A percentile compares a stretch with the other conserved stretches of the same genome.
phyloP scores from a whole-genome alignment of 2,329 filamentous ascomycete species.

The Fusarium sp. region DNA sequence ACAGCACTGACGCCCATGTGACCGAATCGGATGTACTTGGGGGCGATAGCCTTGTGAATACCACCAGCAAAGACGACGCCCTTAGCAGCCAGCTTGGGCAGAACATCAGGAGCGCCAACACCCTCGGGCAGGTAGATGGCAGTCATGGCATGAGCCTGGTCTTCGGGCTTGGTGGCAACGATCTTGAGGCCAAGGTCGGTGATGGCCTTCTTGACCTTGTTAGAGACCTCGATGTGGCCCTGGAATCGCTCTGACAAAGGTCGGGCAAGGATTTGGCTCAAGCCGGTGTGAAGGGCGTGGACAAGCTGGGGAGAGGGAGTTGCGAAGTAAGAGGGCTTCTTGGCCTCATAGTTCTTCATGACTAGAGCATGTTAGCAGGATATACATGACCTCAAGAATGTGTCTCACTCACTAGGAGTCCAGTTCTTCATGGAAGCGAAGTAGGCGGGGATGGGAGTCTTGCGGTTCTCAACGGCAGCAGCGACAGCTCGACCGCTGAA shows the following conservation, averaged over 20 bases:
- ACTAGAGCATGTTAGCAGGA: constrained; percentile 61
- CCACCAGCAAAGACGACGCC: constrained; percentile 95
- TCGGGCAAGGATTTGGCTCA: constrained; percentile 85
- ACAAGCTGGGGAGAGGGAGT: constrained; percentile 95
- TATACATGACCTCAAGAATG: background rate
- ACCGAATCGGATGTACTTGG: constrained; percentile 94
- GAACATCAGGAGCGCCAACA: constrained; percentile 81
- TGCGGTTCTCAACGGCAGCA: constrained; percentile 76
- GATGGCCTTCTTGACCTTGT: constrained; percentile 87
- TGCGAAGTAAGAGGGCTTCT: constrained; percentile 97
- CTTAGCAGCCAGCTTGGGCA: constrained; percentile 86
- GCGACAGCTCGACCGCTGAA: constrained; percentile 89
- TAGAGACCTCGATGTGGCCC: constrained; percentile 80
- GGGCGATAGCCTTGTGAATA: constrained; percentile 93
- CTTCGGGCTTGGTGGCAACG: constrained; percentile 83
- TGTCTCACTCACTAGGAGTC: constrained; percentile 76
- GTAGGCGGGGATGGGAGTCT: constrained; percentile 86
- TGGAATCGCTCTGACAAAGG: constrained; percentile 87
- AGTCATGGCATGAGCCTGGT: constrained; percentile 98
- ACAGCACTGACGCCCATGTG: constrained; percentile 96
- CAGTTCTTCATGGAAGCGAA: constrained; percentile 98
- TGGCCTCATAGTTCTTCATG: constrained; percentile 99
- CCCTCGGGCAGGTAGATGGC: constrained; percentile 93
- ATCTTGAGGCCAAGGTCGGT: constrained; percentile 86
- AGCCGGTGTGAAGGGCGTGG: constrained; percentile 88